Conservation (phyloP, 192 early-diverging fungal genomes). For the Podila horticola region DNA sequence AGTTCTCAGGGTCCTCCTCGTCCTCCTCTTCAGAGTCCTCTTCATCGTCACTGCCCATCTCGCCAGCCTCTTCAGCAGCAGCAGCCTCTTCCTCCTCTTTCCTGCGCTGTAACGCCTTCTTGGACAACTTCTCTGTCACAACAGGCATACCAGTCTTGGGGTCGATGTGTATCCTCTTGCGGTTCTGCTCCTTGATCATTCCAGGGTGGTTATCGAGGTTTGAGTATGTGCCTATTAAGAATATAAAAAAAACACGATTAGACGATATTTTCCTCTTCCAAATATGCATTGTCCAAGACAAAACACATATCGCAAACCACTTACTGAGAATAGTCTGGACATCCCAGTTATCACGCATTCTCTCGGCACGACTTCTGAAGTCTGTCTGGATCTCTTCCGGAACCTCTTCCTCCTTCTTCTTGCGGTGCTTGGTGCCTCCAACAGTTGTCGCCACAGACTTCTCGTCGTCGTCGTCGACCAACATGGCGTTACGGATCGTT, state of each 20-base stretch:
- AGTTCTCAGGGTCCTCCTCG: constrained; percentile 62
- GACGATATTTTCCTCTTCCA: neutral
- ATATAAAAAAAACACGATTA: neutral
- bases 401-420: constrained; percentile 64
- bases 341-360: constrained; percentile 83
- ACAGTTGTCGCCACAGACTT: constrained; percentile 34
- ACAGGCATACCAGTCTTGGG: constrained; percentile 80
- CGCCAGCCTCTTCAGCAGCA: constrained; percentile 39
- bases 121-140: constrained; percentile 59
- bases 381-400: constrained; percentile 61
- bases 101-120: constrained; percentile 39
- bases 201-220: constrained; percentile 94
- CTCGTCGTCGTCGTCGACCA: constrained; percentile 55
- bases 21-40: constrained; percentile 42
- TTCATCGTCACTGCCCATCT: constrained; percentile 44
- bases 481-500: constrained; percentile 66
- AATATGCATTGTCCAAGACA: neutral
- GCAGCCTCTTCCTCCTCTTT: constrained; percentile 31
- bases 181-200: constrained; percentile 74
- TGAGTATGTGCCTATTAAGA: constrained; percentile 75
- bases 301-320: neutral
- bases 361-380: constrained; percentile 45
- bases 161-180: constrained; percentile 72
- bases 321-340: constrained; percentile 86
- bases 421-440: constrained; percentile 46